A percentile compares a stretch with the other conserved stretches of the same genome.
phyloP scores from a whole-genome alignment of 345 rosid genomes.

The Murraya koenigii region DNA sequence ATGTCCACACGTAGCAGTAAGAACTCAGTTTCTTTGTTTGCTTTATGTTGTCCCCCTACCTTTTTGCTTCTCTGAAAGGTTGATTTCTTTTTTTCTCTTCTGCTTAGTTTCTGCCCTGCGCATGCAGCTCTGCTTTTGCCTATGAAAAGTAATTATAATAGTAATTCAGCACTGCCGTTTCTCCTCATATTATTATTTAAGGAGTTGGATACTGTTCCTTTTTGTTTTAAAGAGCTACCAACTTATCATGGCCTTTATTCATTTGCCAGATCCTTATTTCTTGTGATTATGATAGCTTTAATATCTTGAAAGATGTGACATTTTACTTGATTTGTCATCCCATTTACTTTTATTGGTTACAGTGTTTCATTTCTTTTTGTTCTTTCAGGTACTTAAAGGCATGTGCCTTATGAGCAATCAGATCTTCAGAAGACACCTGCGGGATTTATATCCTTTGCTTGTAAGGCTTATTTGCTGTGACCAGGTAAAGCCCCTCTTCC shows the following conservation, averaged over 20 bases:
- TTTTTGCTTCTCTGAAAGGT: background rate
- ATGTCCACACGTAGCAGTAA: background rate
- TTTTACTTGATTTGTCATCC: background rate
- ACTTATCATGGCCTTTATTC: background rate
- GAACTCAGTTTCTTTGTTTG: background rate
- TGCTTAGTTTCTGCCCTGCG: background rate
- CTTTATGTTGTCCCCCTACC: background rate
- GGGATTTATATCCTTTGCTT: constrained; percentile 90
- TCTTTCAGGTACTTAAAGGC: constrained; percentile 80
- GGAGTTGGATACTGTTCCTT: background rate
- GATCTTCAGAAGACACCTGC: constrained; percentile 80
- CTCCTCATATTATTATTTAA: background rate
- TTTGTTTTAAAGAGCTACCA: background rate
- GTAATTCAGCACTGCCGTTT: background rate
- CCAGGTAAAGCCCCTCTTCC: constrained; percentile 53
- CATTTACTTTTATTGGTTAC: background rate
- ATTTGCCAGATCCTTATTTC: background rate
- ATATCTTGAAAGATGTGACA: background rate
- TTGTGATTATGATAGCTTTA: background rate
- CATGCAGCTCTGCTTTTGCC: background rate
- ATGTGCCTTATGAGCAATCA: constrained; percentile 88
- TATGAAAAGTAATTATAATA: background rate
- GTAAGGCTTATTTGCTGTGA: constrained; percentile 90
- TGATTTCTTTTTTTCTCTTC: background rate
- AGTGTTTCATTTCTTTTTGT: constrained; percentile 5